Evolutionary conservation across 179 eudicot genomes (phyloP).

Genomic region (Sideroxylon spinosum): DNA sequence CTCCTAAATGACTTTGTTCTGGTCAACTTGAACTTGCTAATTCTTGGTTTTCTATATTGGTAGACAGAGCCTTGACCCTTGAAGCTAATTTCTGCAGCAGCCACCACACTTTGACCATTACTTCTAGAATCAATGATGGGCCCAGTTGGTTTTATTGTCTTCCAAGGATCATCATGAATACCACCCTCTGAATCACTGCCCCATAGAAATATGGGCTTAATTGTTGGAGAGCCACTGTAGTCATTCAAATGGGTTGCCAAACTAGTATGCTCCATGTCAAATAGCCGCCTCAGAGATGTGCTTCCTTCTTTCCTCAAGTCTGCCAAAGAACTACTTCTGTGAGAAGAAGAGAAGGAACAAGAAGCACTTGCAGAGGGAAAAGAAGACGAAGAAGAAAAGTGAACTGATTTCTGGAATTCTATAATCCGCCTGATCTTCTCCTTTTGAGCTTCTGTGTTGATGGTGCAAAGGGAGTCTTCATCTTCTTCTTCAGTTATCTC

Average conservation of each 20-base stretch:
- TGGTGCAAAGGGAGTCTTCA: conserved; percentile 17
- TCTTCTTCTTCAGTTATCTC: conserved; percentile 28
- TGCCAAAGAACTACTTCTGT: conserved; percentile 22
- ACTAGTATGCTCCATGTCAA: conserved; percentile 45
- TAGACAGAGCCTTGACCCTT: background rate
- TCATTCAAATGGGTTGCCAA: conserved; percentile 28
- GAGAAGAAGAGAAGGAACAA: conserved; percentile 25
- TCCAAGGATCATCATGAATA: conserved; percentile 35
- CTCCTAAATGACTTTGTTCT: conserved; percentile 33
- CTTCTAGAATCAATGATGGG: background rate
- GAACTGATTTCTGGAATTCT: conserved; percentile 26
- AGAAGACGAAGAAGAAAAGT: conserved; percentile 24
- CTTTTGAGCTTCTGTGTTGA: conserved; percentile 29
- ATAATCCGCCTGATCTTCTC: conserved; percentile 30
- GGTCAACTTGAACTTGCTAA: conserved; percentile 15
- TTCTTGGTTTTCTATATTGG: conserved; percentile 6
- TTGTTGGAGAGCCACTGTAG: conserved; percentile 33
- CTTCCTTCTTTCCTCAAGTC: conserved; percentile 39
- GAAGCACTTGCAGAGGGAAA: conserved; percentile 21
- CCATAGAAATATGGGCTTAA: conserved; percentile 35
- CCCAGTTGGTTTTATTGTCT: background rate
- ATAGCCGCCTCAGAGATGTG: conserved; percentile 35
- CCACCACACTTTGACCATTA: background rate
- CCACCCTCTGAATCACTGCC: conserved; percentile 36
- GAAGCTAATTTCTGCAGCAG: conserved; percentile 2